Base-by-base conservation (phyloP, 371 early-diverging fungal species). In the Umbelopsis sp. region DNA sequence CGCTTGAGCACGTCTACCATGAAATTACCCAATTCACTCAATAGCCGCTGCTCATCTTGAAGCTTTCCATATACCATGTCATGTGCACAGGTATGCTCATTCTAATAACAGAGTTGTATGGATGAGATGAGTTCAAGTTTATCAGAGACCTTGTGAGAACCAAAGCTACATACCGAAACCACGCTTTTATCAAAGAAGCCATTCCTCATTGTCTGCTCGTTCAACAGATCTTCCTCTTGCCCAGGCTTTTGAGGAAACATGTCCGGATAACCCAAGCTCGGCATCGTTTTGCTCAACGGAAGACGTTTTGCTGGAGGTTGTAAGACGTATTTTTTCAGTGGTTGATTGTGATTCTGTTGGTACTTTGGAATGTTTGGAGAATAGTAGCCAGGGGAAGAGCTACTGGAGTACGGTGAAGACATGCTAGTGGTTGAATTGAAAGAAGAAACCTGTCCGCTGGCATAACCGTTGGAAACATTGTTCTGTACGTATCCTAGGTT, bases 171-270 rank as follows among this genome's bases (percentile, higher is more conserved):
- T 77, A 72, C 80, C 48, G 74, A 79, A 35, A 89, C 84, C 32
- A 86, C 76, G 37, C 86, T 84, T 41, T 76, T 76, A 70, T 91
- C 91, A 2, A 83, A 80, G 66, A 86, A 90, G 25, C 93, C 93
- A 66, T 85, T 83, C n/a, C 91, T 87, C 25, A 93, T 88, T 68
- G 88, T 89, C 35, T 81, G 79, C 67, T 88, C 88, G 6, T 85
- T 90, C 75, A 91, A 75, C 35, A 75, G 78, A 69, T 87, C 87
- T 73, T 91, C 92, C 25, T 82, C 85, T 69, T 90, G 89, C 20
- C 74, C 79, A 12, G 81, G 71, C 11, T 75, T 70, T 48, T 90
- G 89, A 12, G 91, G 91, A 66, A 87, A 90, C 63, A 91, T 86
- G 57, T 89, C 93, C n/a, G 92, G 88, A 69, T 83, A 87, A 1